Evolutionary conservation across 129 eudicot species (phyloP), one percentile per base, ranked within the genome.

Genomic region (Artemisia tridentata): DNA sequence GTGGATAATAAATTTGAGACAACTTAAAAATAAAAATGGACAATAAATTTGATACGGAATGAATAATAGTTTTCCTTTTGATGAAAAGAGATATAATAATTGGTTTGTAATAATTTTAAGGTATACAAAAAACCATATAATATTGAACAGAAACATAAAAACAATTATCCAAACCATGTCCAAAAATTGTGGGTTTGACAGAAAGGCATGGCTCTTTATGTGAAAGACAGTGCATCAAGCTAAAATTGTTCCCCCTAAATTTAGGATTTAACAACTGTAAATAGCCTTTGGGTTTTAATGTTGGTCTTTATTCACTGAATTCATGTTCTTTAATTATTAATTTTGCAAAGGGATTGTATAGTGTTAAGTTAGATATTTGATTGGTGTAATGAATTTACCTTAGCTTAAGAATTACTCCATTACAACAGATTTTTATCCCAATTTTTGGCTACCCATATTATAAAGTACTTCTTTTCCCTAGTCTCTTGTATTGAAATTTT

Each of bases 171-270:
- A 78, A 52, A 56, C n/a, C 66, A 53, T 77, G 65, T 78, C 61
- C 81, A 53, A 70, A 65, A 70, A 52, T 52, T 57, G 63, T 71
- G 67, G 72, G 72, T 65, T 55, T 64, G 81, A 78, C 81, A 78
- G 81, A 78, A 17, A 51, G 72, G 77, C 53, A 52, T 78, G 72
- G 51, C 67, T 71, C 71, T 55, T 63, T 78, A 52, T 54, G 72
- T 63, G 29, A 63, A 78, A 78, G 72, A 71, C 72, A 71, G 60
- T 46, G 65, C 72, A 77, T 77, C 75, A 63, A 69, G 58, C 63
- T 76, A 76, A 59, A 59, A 17, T 50, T 49, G 80, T 45, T 61
- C 80, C 80, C 80, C 76, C 27, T 43, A 23, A 43, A 63, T 45
- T 63, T 61, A 54, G 66, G 81, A 55, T 29, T 41, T 50, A 75